Evolutionary conservation across 2,329 filamentous ascomycete genomes (phyloP).

Genomic region (Colletotrichum sp.): DNA sequence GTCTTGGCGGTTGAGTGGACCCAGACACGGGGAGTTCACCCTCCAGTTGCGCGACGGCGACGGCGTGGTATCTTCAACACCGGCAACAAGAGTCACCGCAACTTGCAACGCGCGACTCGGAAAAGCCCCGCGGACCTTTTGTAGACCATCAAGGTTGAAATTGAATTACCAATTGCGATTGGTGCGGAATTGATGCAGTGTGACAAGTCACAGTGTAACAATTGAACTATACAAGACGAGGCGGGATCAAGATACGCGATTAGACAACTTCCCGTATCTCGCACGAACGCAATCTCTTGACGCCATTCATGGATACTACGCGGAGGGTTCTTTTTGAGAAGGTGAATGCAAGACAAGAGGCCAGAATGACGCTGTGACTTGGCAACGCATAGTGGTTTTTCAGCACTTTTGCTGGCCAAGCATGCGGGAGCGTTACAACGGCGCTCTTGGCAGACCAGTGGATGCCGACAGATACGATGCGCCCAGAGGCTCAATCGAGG

Average conservation of each 20-base stretch:
- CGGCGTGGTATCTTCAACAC: neutral
- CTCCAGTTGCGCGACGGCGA: neutral
- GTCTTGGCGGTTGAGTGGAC: neutral
- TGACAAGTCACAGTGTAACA: neutral
- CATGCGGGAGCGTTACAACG: slow-evolving; percentile 12
- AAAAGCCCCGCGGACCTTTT: neutral
- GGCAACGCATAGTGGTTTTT: neutral
- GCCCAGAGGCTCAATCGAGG: neutral
- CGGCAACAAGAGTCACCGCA: neutral
- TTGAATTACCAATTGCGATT: neutral
- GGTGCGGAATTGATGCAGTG: neutral
- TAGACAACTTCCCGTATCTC: neutral
- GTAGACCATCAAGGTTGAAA: neutral
- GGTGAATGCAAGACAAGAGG: neutral
- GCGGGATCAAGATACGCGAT: neutral
- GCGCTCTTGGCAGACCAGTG: slow-evolving; percentile 1
- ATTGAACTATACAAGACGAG: neutral
- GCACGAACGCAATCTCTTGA: slow-evolving; percentile 15
- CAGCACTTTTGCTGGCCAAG: neutral
- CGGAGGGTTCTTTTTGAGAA: slow-evolving; percentile 3
- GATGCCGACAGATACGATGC: slow-evolving; percentile 1
- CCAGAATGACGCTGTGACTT: slow-evolving; percentile 8
- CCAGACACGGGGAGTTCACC: neutral
- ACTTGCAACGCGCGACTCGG: neutral
- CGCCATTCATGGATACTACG: slow-evolving; percentile 2